Base-by-base conservation (phyloP, 805 yeast genomes). In the Candida ulmi region DNA sequence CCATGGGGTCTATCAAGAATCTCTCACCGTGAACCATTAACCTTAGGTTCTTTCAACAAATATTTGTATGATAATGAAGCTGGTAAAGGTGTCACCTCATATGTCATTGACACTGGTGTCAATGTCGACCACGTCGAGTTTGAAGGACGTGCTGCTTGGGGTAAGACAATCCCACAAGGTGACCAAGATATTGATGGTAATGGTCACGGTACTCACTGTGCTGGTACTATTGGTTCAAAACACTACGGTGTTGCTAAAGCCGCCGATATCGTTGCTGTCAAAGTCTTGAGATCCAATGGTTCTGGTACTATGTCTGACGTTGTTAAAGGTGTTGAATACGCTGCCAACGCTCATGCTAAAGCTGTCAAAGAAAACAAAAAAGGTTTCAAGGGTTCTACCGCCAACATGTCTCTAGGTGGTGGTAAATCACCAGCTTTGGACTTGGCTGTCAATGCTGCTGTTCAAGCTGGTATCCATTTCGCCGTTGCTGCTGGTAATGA, bases 401-500 rank as follows among this genome's bases (percentile, higher is more conserved):
- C 88, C 35, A 93, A 91, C 69, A 87, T 88, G 91, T 88, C 96
- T 13, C 71, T 90, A 44, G 96, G 96, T 55, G 96, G 96, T 61
- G 95, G 95, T 55, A 83, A 80, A 57, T 85, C 96, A 3, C 84
- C 88, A 37, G 80, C 95, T 8, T 74, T 90, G 51, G 95, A 88
- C 58, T 53, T 80, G 61, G 96, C 95, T 41, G 95, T 86, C 34
- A 79, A 86, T 52, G 95, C 95, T 33, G 96, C 95, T 30, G 88
- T 86, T 36, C 72, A 76, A 47, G 84, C 90, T 25, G 97, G 96
- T 54, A 66, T 91, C 43, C 93, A 87, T 60, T 83, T 91, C 61
- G 95, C 95, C 28, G 96, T 88, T 48, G 97, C 98, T 37, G 96
- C 97, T 24, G 98, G 97, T 67, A 90, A 91, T 63, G 95, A 85